Evolutionary conservation across 2,329 filamentous ascomycete species (phyloP).

Genomic region (Chaetomium sp.): DNA sequence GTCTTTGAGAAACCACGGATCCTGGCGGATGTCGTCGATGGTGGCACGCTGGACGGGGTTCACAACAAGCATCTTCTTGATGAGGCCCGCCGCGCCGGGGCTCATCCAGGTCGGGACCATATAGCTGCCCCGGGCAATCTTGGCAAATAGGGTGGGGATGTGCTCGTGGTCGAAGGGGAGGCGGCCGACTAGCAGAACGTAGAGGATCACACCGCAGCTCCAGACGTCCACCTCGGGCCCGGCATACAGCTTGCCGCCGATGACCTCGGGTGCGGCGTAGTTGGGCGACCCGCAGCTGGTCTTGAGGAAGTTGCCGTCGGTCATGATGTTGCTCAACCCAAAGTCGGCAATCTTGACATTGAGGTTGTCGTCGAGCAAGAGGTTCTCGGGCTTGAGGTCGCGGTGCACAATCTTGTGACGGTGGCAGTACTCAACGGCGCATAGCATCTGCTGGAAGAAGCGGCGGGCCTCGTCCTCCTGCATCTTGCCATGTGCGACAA

Average conservation of each 20-base stretch:
- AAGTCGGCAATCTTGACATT: constrained; percentile 99
- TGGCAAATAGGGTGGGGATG: constrained; percentile 95
- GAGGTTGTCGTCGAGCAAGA: constrained; percentile 89
- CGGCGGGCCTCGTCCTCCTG: constrained; percentile 89
- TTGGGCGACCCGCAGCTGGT: constrained; percentile 98
- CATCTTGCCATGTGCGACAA: constrained; percentile 91
- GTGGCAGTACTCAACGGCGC: constrained; percentile 98
- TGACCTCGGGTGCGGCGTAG: constrained; percentile 96
- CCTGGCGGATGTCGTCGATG: constrained; percentile 87
- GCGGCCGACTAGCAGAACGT: constrained; percentile 77
- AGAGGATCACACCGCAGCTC: constrained; percentile 92
- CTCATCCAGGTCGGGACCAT: constrained; percentile 91
- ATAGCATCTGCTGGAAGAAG: constrained; percentile 99
- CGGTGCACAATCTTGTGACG: constrained; percentile 98
- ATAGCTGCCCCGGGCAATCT: constrained; percentile 94
- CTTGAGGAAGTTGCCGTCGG: constrained; percentile 97
- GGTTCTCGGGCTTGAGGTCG: constrained; percentile 95
- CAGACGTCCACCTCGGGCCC: constrained; percentile 98
- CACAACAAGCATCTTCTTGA: constrained; percentile 91
- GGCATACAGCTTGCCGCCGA: constrained; percentile 95
- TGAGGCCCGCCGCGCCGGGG: constrained; percentile 75
- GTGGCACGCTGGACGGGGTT: constrained; percentile 94
- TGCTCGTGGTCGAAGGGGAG: constrained; percentile 98
- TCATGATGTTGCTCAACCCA: constrained; percentile 99
- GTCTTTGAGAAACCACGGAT: constrained; percentile 91